phyloP scores from a whole-genome alignment of 495 filamentous ascomycete species.

The Cetradonia linearis region DNA sequence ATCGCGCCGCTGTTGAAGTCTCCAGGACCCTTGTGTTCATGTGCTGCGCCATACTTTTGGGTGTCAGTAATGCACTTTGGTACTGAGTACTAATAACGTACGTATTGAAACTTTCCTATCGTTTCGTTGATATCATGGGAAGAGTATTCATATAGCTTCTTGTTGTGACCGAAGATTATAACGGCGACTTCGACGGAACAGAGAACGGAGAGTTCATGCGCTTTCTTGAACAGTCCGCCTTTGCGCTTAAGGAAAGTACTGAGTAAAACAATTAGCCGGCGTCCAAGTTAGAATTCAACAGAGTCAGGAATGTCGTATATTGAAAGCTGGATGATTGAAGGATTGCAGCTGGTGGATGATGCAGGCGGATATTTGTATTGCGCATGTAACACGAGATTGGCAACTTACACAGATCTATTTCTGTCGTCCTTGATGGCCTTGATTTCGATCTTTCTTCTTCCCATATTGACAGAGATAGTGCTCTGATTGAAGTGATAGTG shows the following conservation, averaged over 20 bases:
- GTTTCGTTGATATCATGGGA: conserved; percentile 88
- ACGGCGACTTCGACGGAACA: conserved; percentile 98
- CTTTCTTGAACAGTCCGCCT: conserved; percentile 98
- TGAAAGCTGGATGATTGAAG: conserved; percentile 10
- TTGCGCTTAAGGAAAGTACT: conserved; percentile 98
- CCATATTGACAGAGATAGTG: conserved; percentile 36
- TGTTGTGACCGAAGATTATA: conserved; percentile 96
- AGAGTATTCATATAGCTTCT: conserved; percentile 96
- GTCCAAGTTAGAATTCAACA: background rate
- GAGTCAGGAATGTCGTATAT: conserved; percentile 7
- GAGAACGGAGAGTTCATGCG: conserved; percentile 92
- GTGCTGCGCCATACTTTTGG: conserved; percentile 72
- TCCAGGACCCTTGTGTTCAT: conserved; percentile 90
- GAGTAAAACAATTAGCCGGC: conserved; percentile 8
- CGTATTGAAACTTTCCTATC: conserved; percentile 76
- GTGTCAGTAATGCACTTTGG: conserved; percentile 9
- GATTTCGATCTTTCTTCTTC: conserved; percentile 86
- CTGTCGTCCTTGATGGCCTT: conserved; percentile 99
- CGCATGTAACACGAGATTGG: background rate
- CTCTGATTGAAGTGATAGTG: background rate
- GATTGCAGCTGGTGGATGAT: conserved; percentile 10
- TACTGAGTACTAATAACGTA: conserved; percentile 39
- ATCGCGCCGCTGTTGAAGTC: conserved; percentile 83
- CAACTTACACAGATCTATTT: conserved; percentile 95
- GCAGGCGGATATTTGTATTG: conserved; percentile 3